Percentiles rank a stretch among this genome's conserved stretches.
Conservation (phyloP, 441 rosid species). For the Metrosideros polymorpha region DNA sequence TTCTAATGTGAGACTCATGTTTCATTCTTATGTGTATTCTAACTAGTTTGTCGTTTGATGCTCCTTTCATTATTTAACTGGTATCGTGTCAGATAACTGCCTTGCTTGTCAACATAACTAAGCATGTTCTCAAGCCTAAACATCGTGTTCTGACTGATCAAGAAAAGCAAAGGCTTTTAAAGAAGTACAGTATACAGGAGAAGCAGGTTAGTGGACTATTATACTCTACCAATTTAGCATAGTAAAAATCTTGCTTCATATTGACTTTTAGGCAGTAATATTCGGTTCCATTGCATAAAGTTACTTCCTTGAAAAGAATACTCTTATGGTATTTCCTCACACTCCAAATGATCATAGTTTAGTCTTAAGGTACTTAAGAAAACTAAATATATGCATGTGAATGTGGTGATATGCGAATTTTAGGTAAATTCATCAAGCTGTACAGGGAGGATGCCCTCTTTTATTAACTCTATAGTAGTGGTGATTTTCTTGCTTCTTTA, state of each 20-base stretch:
- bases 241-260: background rate
- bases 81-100: slow-evolving; percentile 58
- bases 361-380: background rate
- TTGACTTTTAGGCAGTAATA: background rate
- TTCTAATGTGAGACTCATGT: background rate
- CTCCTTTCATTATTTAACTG: background rate
- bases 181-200: slow-evolving; percentile 54
- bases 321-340: background rate
- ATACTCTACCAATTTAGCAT: background rate
- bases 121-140: slow-evolving; percentile 69
- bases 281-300: background rate
- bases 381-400: background rate
- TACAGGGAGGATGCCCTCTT: background rate
- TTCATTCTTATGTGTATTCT: background rate
- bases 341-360: background rate
- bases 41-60: background rate
- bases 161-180: slow-evolving; percentile 57
- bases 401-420: background rate
- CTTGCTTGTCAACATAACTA: slow-evolving; percentile 75
- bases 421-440: background rate
- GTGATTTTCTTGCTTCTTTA: background rate
- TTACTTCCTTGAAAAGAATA: background rate
- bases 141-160: slow-evolving; percentile 51
- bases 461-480: background rate
- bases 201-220: slow-evolving; percentile 62